Percentiles rank a stretch among this genome's conserved stretches.
Evolutionary conservation across 1,284 basidiomycete species (phyloP).

Genomic region (Takashimella koratensis): DNA sequence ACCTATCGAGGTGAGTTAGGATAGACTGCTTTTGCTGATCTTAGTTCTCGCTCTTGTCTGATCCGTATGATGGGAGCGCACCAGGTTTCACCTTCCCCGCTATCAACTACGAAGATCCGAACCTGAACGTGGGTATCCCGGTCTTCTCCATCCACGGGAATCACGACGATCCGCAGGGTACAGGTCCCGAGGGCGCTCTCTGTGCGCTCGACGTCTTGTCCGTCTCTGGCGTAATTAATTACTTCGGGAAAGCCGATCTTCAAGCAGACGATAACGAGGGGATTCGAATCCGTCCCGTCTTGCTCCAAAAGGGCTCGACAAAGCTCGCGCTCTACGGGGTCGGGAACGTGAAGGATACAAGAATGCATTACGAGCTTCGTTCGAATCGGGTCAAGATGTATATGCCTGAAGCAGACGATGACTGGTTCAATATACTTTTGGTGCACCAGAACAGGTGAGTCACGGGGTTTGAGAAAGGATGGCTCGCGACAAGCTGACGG

Average conservation of each 20-base stretch:
- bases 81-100: constrained; percentile 85
- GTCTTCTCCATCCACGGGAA: constrained; percentile 99
- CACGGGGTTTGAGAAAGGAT: no score
- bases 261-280: constrained; percentile 58
- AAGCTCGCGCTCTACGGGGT: constrained; percentile 88
- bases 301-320: constrained; percentile 84
- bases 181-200: constrained; percentile 86
- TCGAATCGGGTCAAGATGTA: constrained; percentile 94
- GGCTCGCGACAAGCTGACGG: background rate
- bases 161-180: constrained; percentile 97
- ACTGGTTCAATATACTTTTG: constrained; percentile 92
- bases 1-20: constrained; percentile 56
- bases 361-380: constrained; percentile 92
- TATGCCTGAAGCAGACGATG: constrained; percentile 67
- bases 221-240: constrained; percentile 90
- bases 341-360: constrained; percentile 92
- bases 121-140: constrained; percentile 89
- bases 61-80: constrained; percentile 83
- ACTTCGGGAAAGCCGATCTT: constrained; percentile 81
- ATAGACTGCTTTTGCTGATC: background rate
- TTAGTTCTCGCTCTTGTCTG: constrained; percentile 81
- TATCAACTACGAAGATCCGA: constrained; percentile 95
- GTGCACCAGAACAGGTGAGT: constrained; percentile 92
- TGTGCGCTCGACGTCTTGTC: constrained; percentile 94
- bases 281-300: constrained; percentile 82